Evolutionary conservation across 1,284 basidiomycete genomes (phyloP).

Genomic region (Ceratobasidium sp.): DNA sequence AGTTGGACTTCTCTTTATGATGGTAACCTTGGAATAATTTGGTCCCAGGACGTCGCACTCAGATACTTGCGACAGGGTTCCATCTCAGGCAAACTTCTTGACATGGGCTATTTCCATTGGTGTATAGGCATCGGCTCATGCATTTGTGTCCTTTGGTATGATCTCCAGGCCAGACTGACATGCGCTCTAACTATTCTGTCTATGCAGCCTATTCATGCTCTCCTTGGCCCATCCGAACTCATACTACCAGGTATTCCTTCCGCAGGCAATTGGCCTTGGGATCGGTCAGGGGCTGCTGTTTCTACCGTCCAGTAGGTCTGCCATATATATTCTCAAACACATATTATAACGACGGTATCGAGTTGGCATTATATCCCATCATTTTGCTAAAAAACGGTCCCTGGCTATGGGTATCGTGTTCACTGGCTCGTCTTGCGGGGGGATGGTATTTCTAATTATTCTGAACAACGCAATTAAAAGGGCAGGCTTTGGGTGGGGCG

Average conservation of each 20-base stretch:
- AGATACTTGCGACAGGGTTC: neutral
- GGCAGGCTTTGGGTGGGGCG: conserved; percentile 67
- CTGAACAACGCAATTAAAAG: conserved; percentile 62
- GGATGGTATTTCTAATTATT: conserved; percentile 71
- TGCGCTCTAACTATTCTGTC: neutral
- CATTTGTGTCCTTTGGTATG: conserved; percentile 25
- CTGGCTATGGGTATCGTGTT: conserved; percentile 59
- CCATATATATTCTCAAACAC: neutral
- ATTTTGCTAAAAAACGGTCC: conserved; percentile 59
- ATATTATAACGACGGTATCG: conserved; percentile 51
- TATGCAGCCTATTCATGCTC: conserved; percentile 50
- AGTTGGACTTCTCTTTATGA: conserved; percentile 18
- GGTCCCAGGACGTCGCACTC: too few species aligned
- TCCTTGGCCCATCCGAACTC: conserved; percentile 50
- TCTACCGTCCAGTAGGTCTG: conserved; percentile 46
- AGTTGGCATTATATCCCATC: conserved; percentile 61
- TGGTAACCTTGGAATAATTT: neutral
- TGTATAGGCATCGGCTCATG: conserved; percentile 8
- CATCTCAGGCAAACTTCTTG: conserved; percentile 24
- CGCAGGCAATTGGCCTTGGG: conserved; percentile 56
- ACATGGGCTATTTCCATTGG: conserved; percentile 29
- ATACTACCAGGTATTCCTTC: conserved; percentile 54
- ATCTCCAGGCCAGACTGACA: too few species aligned
- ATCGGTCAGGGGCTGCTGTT: conserved; percentile 56
- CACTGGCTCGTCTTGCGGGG: conserved; percentile 62